phyloP scores from a whole-genome alignment of 768 basidiomycete species.

The Hygrocybe punicea region DNA sequence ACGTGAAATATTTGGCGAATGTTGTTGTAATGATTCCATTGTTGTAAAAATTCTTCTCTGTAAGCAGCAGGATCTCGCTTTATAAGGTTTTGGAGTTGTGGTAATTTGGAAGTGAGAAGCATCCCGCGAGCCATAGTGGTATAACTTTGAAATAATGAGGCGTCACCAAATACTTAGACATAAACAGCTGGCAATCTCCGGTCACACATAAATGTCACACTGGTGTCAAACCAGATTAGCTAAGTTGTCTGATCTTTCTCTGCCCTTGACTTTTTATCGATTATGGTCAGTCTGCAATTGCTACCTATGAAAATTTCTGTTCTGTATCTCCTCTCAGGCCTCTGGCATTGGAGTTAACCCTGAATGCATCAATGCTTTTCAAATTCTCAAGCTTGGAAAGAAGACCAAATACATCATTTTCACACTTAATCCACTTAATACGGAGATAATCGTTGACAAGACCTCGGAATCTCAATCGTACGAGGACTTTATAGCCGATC shows the following conservation, averaged over 20 bases:
- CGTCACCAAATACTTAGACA: too few relatives aligned
- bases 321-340: conserved; percentile 35
- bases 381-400: conserved; percentile 73
- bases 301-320: neutral
- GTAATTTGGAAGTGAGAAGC: conserved; percentile 83
- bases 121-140: conserved; percentile 71
- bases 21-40: conserved; percentile 93
- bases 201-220: too few relatives aligned
- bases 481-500: conserved; percentile 66
- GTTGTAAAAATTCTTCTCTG: conserved; percentile 92
- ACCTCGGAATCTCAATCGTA: conserved; percentile 49
- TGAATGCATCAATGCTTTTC: conserved; percentile 57
- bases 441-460: conserved; percentile 79
- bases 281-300: neutral
- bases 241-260: too few relatives aligned
- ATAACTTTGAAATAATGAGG: too few relatives aligned
- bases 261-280: neutral
- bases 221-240: too few relatives aligned
- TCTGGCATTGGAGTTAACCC: conserved; percentile 64
- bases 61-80: conserved; percentile 89
- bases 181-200: too few relatives aligned
- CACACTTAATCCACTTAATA: conserved; percentile 54
- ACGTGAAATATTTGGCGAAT: conserved; percentile 80
- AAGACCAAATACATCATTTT: conserved; percentile 83
- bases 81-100: conserved; percentile 94